Evolutionary conservation across 2,329 filamentous ascomycete species (phyloP).

Genomic region (Apiospora malaysiana): DNA sequence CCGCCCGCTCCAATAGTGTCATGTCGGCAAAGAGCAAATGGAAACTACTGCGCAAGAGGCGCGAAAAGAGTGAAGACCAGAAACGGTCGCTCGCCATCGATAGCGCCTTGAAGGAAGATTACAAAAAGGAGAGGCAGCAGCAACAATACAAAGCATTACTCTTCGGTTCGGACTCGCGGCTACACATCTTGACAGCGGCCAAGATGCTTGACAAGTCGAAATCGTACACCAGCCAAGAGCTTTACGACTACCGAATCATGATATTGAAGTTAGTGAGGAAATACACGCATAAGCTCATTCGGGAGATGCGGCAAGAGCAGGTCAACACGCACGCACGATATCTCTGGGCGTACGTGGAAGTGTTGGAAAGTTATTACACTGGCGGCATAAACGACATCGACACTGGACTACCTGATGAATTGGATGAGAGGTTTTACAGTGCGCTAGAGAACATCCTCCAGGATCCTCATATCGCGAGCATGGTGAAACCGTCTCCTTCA

Average conservation of each 20-base stretch:
- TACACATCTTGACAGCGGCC: conserved; percentile 20
- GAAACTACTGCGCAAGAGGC: conserved; percentile 3
- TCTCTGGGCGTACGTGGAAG: conserved; percentile 22
- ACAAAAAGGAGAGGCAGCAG: conserved; percentile 19
- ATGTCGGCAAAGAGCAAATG: conserved; percentile 11
- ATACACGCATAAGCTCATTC: conserved; percentile 11
- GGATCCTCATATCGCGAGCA: conserved; percentile 18
- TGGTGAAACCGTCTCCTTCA: conserved; percentile 7
- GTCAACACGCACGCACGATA: conserved; percentile 18
- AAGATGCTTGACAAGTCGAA: conserved; percentile 15
- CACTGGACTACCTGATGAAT: conserved; percentile 12
- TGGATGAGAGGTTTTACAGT: conserved; percentile 20
- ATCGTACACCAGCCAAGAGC: conserved; percentile 10
- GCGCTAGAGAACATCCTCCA: conserved; percentile 16
- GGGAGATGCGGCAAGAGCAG: conserved; percentile 18
- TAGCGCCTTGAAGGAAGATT: conserved; percentile 16
- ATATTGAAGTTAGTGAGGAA: conserved; percentile 19
- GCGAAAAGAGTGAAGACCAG: conserved; percentile 11
- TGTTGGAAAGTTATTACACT: conserved; percentile 18
- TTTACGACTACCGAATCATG: conserved; percentile 11
- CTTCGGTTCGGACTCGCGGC: conserved; percentile 22
- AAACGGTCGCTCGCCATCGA: conserved; percentile 22
- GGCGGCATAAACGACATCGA: background rate
- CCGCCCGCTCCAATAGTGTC: conserved; percentile 7
- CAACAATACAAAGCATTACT: conserved; percentile 21